A percentile compares a stretch with the other conserved stretches of the same genome.
Evolutionary conservation across 345 rosid genomes (phyloP).

Genomic region (Sonneratia caseolaris): DNA sequence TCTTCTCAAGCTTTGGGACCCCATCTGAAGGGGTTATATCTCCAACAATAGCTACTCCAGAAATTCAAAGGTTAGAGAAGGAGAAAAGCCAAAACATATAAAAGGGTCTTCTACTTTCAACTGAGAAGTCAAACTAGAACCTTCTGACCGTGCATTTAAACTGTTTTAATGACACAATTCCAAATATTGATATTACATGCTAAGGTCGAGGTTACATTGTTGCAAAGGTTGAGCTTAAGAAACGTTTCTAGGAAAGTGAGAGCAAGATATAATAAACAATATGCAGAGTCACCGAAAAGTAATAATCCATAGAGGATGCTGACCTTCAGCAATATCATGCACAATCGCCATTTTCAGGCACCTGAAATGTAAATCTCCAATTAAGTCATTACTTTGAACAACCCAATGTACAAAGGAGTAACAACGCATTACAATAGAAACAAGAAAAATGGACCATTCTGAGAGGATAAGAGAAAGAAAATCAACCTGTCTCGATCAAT

Average conservation of each 20-base stretch:
- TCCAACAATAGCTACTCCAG: constrained; percentile 78
- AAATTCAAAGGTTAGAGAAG: constrained; percentile 3
- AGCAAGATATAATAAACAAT: not conserved
- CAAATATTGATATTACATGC: not conserved
- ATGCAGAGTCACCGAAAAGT: not conserved
- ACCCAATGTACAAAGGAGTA: not conserved
- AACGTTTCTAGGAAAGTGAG: not conserved
- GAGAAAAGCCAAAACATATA: not conserved
- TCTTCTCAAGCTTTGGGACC: constrained; percentile 81
- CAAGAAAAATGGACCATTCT: not conserved
- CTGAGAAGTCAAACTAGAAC: not conserved
- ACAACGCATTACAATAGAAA: not conserved
- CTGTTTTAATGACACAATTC: not conserved
- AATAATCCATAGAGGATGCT: not conserved
- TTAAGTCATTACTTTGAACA: not conserved
- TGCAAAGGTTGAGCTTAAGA: not conserved
- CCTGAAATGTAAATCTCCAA: constrained; percentile 28
- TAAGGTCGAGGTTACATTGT: not conserved
- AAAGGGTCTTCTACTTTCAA: not conserved
- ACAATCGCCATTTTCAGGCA: constrained; percentile 92
- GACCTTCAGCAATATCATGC: constrained; percentile 95
- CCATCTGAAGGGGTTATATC: constrained; percentile 91
- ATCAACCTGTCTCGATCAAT: constrained; percentile 73
- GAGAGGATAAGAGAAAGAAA: not conserved
- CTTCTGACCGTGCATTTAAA: not conserved